phyloP scores from a whole-genome alignment of 2,329 filamentous ascomycete genomes.

The Knufia petricola region DNA sequence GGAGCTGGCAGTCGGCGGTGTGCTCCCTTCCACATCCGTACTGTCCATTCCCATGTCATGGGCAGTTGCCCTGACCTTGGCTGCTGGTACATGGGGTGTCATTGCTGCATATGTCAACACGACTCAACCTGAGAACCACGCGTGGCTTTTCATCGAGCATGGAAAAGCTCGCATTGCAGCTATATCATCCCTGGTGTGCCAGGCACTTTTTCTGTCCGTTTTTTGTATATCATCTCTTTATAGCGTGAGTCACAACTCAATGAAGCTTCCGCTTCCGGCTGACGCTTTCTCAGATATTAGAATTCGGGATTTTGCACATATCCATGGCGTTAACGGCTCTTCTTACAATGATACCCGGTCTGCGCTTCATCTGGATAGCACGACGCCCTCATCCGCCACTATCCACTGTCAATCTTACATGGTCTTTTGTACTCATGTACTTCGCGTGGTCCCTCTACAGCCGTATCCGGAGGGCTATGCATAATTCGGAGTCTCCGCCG shows the following conservation, averaged over 20 bases:
- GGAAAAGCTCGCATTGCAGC: slow-evolving; percentile 23
- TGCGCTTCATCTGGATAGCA: slow-evolving; percentile 20
- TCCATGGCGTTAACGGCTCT: slow-evolving; percentile 16
- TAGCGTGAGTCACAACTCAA: slow-evolving; percentile 29
- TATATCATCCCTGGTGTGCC: slow-evolving; percentile 31
- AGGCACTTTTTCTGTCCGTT: slow-evolving; percentile 28
- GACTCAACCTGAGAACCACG: slow-evolving; percentile 29
- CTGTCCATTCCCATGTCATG: slow-evolving; percentile 9
- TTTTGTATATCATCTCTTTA: slow-evolving; percentile 30
- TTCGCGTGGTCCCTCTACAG: slow-evolving; percentile 16
- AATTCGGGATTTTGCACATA: slow-evolving; percentile 19
- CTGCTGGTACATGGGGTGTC: slow-evolving; percentile 29
- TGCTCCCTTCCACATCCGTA: background rate
- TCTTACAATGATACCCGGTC: slow-evolving; percentile 17
- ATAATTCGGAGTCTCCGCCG: slow-evolving; percentile 11
- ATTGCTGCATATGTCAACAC: slow-evolving; percentile 29
- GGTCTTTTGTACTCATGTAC: slow-evolving; percentile 20
- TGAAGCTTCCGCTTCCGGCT: slow-evolving; percentile 8
- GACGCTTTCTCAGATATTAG: slow-evolving; percentile 16
- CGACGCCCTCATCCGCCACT: slow-evolving; percentile 21
- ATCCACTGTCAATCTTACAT: slow-evolving; percentile 13
- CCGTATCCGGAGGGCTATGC: slow-evolving; percentile 16
- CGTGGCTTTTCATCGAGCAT: slow-evolving; percentile 31
- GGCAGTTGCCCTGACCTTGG: slow-evolving; percentile 15
- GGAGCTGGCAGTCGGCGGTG: slow-evolving; percentile 13